Evolutionary conservation across 2,329 filamentous ascomycete genomes (phyloP), one percentile per base, ranked within the genome.

Genomic region (Fusarium pseudocircinatum): DNA sequence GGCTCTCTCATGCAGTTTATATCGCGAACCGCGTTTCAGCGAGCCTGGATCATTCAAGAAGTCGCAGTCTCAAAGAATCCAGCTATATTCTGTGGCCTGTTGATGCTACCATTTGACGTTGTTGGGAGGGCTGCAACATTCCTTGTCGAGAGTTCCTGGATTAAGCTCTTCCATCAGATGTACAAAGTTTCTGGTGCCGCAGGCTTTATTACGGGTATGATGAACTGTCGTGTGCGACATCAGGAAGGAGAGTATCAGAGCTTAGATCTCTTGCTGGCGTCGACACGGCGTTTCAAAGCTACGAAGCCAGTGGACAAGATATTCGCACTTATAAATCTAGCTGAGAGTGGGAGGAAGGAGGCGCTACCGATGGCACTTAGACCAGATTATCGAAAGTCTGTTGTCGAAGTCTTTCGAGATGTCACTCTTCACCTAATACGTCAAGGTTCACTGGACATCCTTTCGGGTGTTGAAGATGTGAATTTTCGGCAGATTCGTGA

Each of bases 321-420:
- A n/a, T 54, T 54, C 34, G 50, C 34, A 0, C 6, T 54, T 4
- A 40, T 40, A 14, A 54, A 54, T 13, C 14, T 54, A 4, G 15
- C 50, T 2, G 34, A 54, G 20, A 54, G 50, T 4, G 20, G 24
- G 4, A 40, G 34, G 4, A 7, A 9, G 7, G 34, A 40, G 9
- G 20, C 0, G 0, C 2, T 39, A 8, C 34, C 14, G 1, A 20
- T 7, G 1, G 20, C 34, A 7, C 34, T 54, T n/a, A 28, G 20
- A 1, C 50, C 34, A 8, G 34, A 54, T 2, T 54, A 54, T 16
- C 11, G 24, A 18, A 54, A 28, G 11, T 54, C 50, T 18, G 34
- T 54, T 28, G 50, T 54, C 14, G 50, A 40, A 3, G 34, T 54
- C 20, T 54, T 54, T 11, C 34, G 50, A 28, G 50, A 54, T 40